Percentiles rank a stretch among this genome's conserved stretches.
Evolutionary conservation across 2,329 filamentous ascomycete genomes (phyloP).

Genomic region (Penicillium occitanis): DNA sequence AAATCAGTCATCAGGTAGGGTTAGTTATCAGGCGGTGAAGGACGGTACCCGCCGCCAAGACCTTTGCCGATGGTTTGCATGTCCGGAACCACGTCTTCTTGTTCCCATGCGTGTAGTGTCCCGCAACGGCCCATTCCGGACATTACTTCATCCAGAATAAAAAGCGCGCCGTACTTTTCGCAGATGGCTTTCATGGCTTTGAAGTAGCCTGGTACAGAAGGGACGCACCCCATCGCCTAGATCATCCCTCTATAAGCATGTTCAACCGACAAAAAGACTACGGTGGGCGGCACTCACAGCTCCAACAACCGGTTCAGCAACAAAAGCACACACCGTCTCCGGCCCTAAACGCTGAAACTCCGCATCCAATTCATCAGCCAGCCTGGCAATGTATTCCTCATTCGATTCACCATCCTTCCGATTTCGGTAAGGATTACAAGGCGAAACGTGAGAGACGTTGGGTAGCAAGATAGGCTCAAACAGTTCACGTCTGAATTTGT

Average conservation of each 20-base stretch:
- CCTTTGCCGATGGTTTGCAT: constrained; percentile 62
- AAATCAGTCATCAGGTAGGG: too few relatives aligned
- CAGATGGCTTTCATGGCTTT: constrained; percentile 67
- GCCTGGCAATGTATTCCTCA: constrained; percentile 58
- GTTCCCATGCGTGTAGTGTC: constrained; percentile 59
- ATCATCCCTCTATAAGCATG: background rate
- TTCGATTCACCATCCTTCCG: constrained; percentile 54
- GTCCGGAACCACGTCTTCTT: constrained; percentile 59
- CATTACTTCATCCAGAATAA: constrained; percentile 82
- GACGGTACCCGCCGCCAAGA: constrained; percentile 59
- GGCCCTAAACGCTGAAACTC: constrained; percentile 66
- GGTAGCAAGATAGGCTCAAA: constrained; percentile 61
- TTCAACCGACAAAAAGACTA: background rate
- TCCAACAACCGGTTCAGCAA: constrained; percentile 71
- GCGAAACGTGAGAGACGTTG: constrained; percentile 62
- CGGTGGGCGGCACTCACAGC: constrained; percentile 51
- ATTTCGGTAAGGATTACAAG: constrained; percentile 66
- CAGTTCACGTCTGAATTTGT: constrained; percentile 58
- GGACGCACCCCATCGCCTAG: constrained; percentile 67
- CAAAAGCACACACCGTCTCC: constrained; percentile 67
- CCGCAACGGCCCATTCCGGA: constrained; percentile 61
- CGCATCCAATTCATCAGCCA: constrained; percentile 64
- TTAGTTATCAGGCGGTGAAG: too few relatives aligned
- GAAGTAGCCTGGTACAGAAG: constrained; percentile 67
- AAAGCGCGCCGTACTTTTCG: constrained; percentile 66